phyloP scores from a whole-genome alignment of 73 alveolate genomes.

The Symbiodinium natans region DNA sequence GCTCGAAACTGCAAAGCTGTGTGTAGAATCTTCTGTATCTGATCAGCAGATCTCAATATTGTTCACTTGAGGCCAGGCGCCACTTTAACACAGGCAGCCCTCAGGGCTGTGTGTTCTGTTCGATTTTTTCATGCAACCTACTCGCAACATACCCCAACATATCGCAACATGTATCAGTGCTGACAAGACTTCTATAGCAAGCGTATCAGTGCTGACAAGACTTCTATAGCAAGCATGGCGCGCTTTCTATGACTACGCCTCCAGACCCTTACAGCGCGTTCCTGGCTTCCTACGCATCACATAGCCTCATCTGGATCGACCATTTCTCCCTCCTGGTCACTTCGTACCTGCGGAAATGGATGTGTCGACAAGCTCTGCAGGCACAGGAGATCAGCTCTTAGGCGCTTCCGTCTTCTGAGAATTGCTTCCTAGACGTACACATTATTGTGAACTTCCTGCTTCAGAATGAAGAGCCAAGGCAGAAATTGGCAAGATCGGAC shows the following conservation, averaged over 20 bases:
- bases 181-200: not conserved
- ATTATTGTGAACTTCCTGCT: too few species aligned
- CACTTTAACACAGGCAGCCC: not conserved
- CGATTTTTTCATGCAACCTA: too few species aligned
- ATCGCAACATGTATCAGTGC: too few species aligned
- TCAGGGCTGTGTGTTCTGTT: not conserved
- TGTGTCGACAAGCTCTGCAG: not conserved
- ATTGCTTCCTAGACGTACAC: not conserved
- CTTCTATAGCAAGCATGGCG: not conserved
- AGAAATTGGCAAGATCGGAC: too few species aligned
- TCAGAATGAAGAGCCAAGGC: too few species aligned
- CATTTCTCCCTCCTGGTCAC: conserved; percentile 78
- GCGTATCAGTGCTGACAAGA: not conserved
- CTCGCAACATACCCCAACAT: too few species aligned
- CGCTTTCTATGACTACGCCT: not conserved
- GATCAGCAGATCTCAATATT: too few species aligned
- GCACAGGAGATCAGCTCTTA: too few species aligned
- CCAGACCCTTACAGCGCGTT: too few species aligned
- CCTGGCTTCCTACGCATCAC: not conserved
- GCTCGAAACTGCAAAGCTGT: too few species aligned
- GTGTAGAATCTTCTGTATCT: too few species aligned
- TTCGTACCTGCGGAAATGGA: conserved; percentile 15
- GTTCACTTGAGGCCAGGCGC: not conserved
- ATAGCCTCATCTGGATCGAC: conserved; percentile 47
- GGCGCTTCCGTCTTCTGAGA: not conserved